Evolutionary conservation across 176 grass and related monocot species (phyloP), one percentile per base, ranked within the genome.

Genomic region (Phoenix roebelenii): DNA sequence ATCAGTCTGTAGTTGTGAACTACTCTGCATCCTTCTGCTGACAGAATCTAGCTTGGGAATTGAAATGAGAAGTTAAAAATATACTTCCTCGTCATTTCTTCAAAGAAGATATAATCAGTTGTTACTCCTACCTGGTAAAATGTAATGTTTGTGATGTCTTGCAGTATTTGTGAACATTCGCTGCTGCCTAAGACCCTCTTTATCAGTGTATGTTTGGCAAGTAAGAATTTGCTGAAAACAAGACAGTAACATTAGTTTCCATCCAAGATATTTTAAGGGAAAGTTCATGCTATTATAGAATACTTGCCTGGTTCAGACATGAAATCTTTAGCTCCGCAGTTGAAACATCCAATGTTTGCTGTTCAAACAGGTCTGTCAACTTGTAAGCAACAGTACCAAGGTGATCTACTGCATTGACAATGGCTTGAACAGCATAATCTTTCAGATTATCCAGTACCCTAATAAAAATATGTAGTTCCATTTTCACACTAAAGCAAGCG

Each of bases 401-500:
- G 54, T 98, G 93, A 69, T 98, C 93, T 15, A 98, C 88, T 54
- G 84, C 93, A 25, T 98, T 98, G 54, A 98, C 93, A 79, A 98
- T 71, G 14, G 93, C 93, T 72, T 84, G 80, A 16, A 98, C 84
- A 54, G 84, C 81, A 59, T 98, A 98, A 78, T 98, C 93, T 68
- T 98, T 98, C 69, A 98, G 66, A 80, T 98, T 92, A 76, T 89
- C 87, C 72, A 98, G 73, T 32, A 98, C 93, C 63, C 87, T 97
- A 81, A 57, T n/a, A 88, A 56, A 23, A 77, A 72, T 5, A 82
- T 74, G 14, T 44, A 20, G 25, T 25, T 32, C 6, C 7, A 56
- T 15, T 56, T 10, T 22, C 16, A 24, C 10, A 12, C 7, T 44
- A 10, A 22, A 56, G 3, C 24, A 2, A 56, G 52, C 9, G 18